Base-by-base conservation (phyloP, 352 stramenopile species). In the Pythium insidiosum region DNA sequence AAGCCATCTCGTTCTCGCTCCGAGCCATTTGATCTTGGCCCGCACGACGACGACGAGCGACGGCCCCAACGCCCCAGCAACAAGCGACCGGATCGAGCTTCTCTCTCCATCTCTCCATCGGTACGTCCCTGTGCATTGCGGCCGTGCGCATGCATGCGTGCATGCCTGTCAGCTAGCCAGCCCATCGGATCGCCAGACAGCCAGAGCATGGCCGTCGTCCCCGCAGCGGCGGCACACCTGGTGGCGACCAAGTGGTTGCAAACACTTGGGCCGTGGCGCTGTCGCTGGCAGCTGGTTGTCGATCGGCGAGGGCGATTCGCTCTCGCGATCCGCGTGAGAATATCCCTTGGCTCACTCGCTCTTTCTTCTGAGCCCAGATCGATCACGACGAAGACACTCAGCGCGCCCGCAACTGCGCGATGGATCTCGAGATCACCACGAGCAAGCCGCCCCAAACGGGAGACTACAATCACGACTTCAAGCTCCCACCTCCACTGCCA, bases 391-490 rank as follows among this genome's bases (percentile, higher is more conserved):
- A 22, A 23, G 19, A 13, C 30, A 7, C 33, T 12, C 16, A 11
- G 5, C 23, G 23, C 5, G 29, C 23, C 10, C 21, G 9, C 20
- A 1, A 2, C 20, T 19, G 16, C 36, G 34, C 26, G 11, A 63
- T 63, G 54, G 46, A 63, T 57, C 54, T 63, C 33, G 47, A 63
- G 34, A 63, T 63, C 54, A 57, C 54, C 18, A 63, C 54, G 7
- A 57, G 47, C 39, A 53, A 56, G 22, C 47, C 37, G 25, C 19
- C 31, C 19, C 29, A 33, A 49, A 18, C n/a, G 22, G 9, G 5
- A 6, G 13, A 46, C 44, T 12, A 36, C 56, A 2, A 38, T 46
- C 13, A 18, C 53, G 18, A 20, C 47, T 26, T 34, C 52, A 6
- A 26, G 18, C 37, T 43, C 11, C 21, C 37, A 23, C 21, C 37